Evolutionary conservation across 106 monocot genomes (phyloP), one percentile per base, ranked within the genome.

Genomic region (Dendrobium catenatum): DNA sequence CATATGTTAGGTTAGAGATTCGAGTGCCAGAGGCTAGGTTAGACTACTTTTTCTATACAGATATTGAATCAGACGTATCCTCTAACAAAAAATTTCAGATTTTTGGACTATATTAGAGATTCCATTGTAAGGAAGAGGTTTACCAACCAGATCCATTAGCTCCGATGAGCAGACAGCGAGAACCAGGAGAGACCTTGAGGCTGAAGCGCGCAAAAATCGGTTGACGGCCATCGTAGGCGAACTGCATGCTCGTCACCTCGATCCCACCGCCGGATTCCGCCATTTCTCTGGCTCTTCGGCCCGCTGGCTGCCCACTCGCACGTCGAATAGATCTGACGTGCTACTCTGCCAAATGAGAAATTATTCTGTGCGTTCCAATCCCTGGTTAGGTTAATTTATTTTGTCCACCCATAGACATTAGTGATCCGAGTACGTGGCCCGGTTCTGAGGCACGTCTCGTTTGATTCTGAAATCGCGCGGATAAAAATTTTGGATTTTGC

Each of bases 141-240:
- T 48, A 26, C 46, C n/a, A 76, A 95, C 96, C 96, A 33, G 98
- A 98, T 86, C 98, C 98, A 42, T 98, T 95, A 66, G 93, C 91
- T 73, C 98, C 98, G 77, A 98, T 82, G 76, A 98, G 98, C 44
- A 98, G 93, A 85, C 98, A 98, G 17, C 98, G 90, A 47, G 95
- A 93, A 73, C 89, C 92, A 0, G 88, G 89, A 7, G 88, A 74
- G 78, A 98, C 58, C 68, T 89, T 49, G 81, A 98, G 93, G 77
- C 84, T 86, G 81, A 98, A 98, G 26, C 81, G 74, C 24, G 82
- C 70, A 83, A 95, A 98, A 76, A 98, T 73, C 73, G 89, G 91
- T 58, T 82, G 84, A 73, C 82, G 84, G 43, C 80, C 87, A 46
- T 95, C 95, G 87, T 98, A 98, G 24, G 85, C 83, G 89, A 95